Evolutionary conservation across 768 basidiomycete species (phyloP).

Genomic region (Serpula lacrymans): DNA sequence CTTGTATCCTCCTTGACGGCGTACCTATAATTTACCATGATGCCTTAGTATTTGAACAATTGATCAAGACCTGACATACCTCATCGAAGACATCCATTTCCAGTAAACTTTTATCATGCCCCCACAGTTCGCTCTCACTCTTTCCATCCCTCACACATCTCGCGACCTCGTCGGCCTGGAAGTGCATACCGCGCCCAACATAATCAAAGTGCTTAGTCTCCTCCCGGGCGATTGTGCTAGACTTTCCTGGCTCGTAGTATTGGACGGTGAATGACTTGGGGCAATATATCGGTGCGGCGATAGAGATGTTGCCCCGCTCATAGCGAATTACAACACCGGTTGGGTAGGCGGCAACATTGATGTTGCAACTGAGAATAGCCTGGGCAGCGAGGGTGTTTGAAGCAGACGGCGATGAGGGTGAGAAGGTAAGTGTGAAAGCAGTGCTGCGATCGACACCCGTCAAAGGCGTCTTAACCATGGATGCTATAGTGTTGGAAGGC

Average conservation of each 20-base stretch:
- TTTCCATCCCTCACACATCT: slow-evolving; percentile 72
- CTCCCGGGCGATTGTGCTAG: slow-evolving; percentile 43
- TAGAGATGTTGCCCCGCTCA: slow-evolving; percentile 64
- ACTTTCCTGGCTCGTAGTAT: slow-evolving; percentile 48
- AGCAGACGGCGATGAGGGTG: slow-evolving; percentile 35
- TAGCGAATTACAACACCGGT: slow-evolving; percentile 70
- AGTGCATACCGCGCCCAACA: slow-evolving; percentile 74
- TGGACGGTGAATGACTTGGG: slow-evolving; percentile 65
- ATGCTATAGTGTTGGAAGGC: slow-evolving; percentile 59
- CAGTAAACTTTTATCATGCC: slow-evolving; percentile 73
- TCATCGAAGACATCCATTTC: slow-evolving; percentile 86
- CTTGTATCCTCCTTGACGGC: slow-evolving; percentile 62
- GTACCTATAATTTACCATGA: slow-evolving; percentile 39
- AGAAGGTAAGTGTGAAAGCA: slow-evolving; percentile 70
- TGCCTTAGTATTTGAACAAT: slow-evolving; percentile 13
- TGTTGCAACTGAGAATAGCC: slow-evolving; percentile 69
- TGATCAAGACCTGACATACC: slow-evolving; percentile 36
- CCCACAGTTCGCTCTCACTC: slow-evolving; percentile 70
- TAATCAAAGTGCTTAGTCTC: slow-evolving; percentile 59
- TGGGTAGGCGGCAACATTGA: slow-evolving; percentile 44
- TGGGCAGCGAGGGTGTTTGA: slow-evolving; percentile 53
- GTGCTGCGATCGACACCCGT: slow-evolving; percentile 81
- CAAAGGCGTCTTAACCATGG: slow-evolving; percentile 73
- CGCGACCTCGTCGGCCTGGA: slow-evolving; percentile 86
- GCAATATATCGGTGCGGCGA: slow-evolving; percentile 64